Conservation (phyloP, 2,329 filamentous ascomycete species). For the Phialemoniopsis sp. region DNA sequence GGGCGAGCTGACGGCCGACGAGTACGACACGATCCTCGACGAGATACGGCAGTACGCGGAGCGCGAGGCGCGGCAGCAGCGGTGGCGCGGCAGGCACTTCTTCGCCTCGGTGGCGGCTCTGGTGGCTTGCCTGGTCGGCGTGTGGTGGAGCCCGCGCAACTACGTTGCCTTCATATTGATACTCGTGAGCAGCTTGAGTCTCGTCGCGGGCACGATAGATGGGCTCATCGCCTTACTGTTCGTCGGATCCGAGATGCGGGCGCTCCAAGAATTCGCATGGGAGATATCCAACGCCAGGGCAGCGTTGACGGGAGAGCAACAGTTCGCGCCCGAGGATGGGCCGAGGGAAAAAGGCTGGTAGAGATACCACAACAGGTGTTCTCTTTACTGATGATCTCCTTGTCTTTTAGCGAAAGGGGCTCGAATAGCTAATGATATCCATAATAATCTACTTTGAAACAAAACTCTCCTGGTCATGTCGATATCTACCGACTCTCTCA, state of each 20-base stretch:
- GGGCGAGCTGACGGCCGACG: conserved; percentile 6
- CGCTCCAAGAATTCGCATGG: conserved; percentile 88
- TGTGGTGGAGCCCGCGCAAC: conserved; percentile 79
- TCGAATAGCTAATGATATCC: background rate
- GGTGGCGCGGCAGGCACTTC: conserved; percentile 72
- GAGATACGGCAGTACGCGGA: conserved; percentile 64
- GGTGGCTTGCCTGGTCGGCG: conserved; percentile 70
- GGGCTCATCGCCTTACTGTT: conserved; percentile 86
- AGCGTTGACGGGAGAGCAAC: conserved; percentile 11
- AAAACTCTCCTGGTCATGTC: too few relatives aligned
- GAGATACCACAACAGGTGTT: too few relatives aligned
- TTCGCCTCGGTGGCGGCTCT: conserved; percentile 60
- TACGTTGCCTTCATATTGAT: conserved; percentile 79
- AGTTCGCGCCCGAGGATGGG: conserved; percentile 10
- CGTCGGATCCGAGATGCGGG: conserved; percentile 76
- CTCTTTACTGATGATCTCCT: too few relatives aligned
- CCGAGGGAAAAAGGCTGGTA: background rate
- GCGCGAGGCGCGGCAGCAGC: conserved; percentile 70
- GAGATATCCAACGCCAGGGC: conserved; percentile 71
- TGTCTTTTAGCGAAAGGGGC: too few relatives aligned
- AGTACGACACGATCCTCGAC: conserved; percentile 64
- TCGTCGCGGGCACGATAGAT: conserved; percentile 75
- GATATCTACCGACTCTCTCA: too few relatives aligned
- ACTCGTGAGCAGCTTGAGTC: conserved; percentile 71
- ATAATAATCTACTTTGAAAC: too few relatives aligned